phyloP scores from a whole-genome alignment of 73 alveolate species.

The Paramecium sexaurelia region DNA sequence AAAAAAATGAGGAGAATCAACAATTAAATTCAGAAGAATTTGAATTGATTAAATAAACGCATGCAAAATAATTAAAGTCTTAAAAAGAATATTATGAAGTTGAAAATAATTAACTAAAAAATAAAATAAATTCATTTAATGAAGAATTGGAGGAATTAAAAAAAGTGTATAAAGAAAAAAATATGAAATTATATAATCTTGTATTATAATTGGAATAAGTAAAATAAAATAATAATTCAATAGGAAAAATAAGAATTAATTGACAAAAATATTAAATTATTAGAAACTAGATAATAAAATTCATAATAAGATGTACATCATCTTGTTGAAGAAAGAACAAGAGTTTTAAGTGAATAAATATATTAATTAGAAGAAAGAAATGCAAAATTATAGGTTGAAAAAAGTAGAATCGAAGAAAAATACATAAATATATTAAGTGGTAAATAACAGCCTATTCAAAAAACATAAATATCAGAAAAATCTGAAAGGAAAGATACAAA shows the following conservation, averaged over 20 bases:
- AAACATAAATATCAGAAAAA: background rate
- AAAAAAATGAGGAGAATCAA: background rate
- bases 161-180: conserved; percentile 51
- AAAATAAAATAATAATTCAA: background rate
- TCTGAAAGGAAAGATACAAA: background rate
- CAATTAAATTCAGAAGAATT: background rate
- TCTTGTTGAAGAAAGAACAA: conserved; percentile 47
- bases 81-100: conserved; percentile 36
- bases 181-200: conserved; percentile 27
- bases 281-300: background rate
- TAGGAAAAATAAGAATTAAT: conserved; percentile 57
- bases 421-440: background rate
- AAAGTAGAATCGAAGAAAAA: conserved; percentile 38
- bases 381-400: conserved; percentile 45
- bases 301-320: background rate
- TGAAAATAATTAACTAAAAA: conserved; percentile 22
- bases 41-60: background rate
- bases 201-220: conserved; percentile 42
- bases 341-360: conserved; percentile 23
- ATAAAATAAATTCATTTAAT: conserved; percentile 26
- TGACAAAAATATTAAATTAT: conserved; percentile 1
- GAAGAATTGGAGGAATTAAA: conserved; percentile 52
- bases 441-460: background rate
- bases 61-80: conserved; percentile 34
- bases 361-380: conserved; percentile 33